Evolutionary conservation across 768 basidiomycete genomes (phyloP), one percentile per base, ranked within the genome.

Genomic region (Crassisporium funariophilum): DNA sequence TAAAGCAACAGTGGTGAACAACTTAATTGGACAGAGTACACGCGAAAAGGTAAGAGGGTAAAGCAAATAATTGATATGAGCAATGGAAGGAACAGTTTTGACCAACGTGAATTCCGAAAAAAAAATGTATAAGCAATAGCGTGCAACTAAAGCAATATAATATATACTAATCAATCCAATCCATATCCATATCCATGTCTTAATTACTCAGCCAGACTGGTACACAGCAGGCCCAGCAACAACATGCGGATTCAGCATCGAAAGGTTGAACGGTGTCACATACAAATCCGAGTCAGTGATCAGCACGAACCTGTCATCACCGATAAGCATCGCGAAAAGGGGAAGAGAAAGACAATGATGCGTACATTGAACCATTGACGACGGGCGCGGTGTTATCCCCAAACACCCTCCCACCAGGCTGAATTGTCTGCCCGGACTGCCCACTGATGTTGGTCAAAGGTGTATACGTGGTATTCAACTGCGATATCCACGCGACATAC

Each of bases 381-480:
- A 78, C 63, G 3, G 73, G 66, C 2, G 65, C 60, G 2, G 68
- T 67, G 44, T 54, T 54, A 29, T 68, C 54, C 6, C 68, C 70
- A 58, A 70, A 82, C 16, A 84, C 71, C n/a, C 46, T 53, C 5
- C 69, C 76, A 27, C 65, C 71, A 3, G 81, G 82, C 53, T 83
- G 78, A 22, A 61, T 57, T 8, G 79, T 79, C 11, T 58, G 65
- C 1, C 70, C 82, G n/a, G 67, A 65, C 52, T 71, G 70, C 15
- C 69, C 70, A 44, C 66, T 65, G 45, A 73, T 54, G 42, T 75
- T 67, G 23, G 59, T 53, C 37, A 84, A 66, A 0, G 75, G 71
- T 4, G 77, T 76, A 66, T 75, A 83, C 4, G 82, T 83, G 9
- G 71, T 73, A 68, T 83, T 85, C 42, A 83, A 63, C 60, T 84